phyloP scores from a whole-genome alignment of 768 basidiomycete genomes.

The Boletellus ananas region DNA sequence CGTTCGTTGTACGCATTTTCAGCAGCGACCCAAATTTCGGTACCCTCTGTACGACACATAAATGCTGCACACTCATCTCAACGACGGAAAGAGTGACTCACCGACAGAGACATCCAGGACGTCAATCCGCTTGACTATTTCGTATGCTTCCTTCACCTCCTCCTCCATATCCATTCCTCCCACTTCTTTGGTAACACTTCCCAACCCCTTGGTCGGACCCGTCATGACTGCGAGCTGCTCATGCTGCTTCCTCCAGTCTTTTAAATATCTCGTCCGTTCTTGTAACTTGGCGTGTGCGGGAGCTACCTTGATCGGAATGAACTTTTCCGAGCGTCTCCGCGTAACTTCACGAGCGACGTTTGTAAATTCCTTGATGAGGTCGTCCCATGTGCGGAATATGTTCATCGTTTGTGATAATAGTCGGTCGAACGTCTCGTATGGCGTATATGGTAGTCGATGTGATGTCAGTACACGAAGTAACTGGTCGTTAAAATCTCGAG shows the following conservation, averaged over 20 bases:
- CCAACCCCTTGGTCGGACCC: constrained; percentile 84
- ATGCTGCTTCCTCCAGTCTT: constrained; percentile 95
- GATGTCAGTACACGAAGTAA: constrained; percentile 87
- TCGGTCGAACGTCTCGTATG: constrained; percentile 91
- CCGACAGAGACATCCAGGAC: constrained; percentile 92
- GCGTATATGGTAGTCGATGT: constrained; percentile 88
- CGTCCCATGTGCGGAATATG: constrained; percentile 88
- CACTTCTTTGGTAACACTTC: constrained; percentile 67
- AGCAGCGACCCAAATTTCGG: constrained; percentile 95
- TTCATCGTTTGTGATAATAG: constrained; percentile 69
- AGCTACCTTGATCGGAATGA: constrained; percentile 94
- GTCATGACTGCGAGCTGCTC: constrained; percentile 98
- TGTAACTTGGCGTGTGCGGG: constrained; percentile 90
- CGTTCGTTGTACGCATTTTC: constrained; percentile 98
- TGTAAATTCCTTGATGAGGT: constrained; percentile 86
- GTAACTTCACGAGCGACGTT: constrained; percentile 92
- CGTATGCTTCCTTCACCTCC: constrained; percentile 94
- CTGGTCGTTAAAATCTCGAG: constrained; percentile 95
- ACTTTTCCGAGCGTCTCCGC: constrained; percentile 82
- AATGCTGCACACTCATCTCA: background rate
- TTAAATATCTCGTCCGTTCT: constrained; percentile 79
- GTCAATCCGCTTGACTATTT: constrained; percentile 95
- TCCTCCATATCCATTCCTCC: constrained; percentile 98
- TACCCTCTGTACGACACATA: constrained; percentile 64
- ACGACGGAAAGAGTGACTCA: constrained; percentile 34